A percentile compares a stretch with the other conserved stretches of the same genome.
These are phyloP conservation scores for Xylaria cubensis DNA, from an alignment of 495 filamentous ascomycete species.

Conservation along the genomic window DNA sequence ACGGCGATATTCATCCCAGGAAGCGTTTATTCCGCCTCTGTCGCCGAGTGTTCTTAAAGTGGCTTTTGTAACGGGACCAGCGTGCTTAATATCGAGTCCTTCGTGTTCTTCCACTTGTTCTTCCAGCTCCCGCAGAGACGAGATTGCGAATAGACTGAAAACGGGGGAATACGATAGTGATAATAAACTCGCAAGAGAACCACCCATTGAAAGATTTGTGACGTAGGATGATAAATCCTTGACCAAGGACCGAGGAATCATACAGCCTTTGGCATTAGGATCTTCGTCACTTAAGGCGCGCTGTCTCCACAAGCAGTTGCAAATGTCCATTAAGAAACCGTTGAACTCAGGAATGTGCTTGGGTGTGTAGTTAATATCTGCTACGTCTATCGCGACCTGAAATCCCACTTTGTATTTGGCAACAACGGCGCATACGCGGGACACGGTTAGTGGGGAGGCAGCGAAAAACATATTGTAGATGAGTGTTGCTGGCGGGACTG, in stretches of 20 bases:
- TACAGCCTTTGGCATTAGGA: constrained; percentile 73
- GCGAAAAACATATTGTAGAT: constrained; percentile 75
- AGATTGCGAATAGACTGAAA: constrained; percentile 69
- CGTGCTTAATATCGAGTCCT: constrained; percentile 61
- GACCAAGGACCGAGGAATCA: constrained; percentile 60
- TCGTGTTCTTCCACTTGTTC: constrained; percentile 56
- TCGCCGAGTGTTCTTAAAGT: constrained; percentile 66
- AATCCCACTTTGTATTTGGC: constrained; percentile 77
- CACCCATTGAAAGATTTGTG: constrained; percentile 46
- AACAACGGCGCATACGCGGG: constrained; percentile 72
- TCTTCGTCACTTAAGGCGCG: constrained; percentile 74
- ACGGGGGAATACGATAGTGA: constrained; percentile 72
- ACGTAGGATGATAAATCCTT: constrained; percentile 56
- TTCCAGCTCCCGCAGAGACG: constrained; percentile 71
- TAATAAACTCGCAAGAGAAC: constrained; percentile 64
- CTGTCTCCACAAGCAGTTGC: constrained; percentile 83
- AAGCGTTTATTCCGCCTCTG: constrained; percentile 72
- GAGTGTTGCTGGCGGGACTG: constrained; percentile 69
- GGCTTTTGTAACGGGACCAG: constrained; percentile 77
- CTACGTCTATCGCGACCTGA: constrained; percentile 63
- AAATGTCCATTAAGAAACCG: constrained; percentile 87
- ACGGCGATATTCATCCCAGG: constrained; percentile 77
- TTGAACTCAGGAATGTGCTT: constrained; percentile 76
- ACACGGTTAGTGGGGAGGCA: constrained; percentile 66
- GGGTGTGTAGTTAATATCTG: constrained; percentile 51